Conservation (phyloP, 768 basidiomycete species). For the Hericium alpestre region DNA sequence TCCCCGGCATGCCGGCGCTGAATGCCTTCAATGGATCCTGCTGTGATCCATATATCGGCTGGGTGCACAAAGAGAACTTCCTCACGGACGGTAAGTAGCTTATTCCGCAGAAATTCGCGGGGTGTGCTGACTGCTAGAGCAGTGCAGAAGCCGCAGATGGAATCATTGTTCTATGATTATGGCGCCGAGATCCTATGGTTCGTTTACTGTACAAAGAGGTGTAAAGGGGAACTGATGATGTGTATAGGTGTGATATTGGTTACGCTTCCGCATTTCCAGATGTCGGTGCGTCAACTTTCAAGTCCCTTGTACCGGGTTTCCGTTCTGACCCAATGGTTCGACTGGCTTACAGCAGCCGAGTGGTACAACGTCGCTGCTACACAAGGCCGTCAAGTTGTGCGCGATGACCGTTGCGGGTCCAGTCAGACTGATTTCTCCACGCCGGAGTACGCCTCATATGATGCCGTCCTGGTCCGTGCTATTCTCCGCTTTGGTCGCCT, state of each 20-base stretch:
- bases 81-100: conserved; percentile 25
- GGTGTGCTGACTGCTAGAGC: background rate
- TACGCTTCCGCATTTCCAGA: background rate
- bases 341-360: background rate
- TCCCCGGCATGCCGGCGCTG: conserved; percentile 44
- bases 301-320: background rate
- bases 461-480: conserved; percentile 10
- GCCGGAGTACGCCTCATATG: conserved; percentile 22
- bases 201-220: conserved; percentile 31
- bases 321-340: conserved; percentile 1
- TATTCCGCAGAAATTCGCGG: background rate
- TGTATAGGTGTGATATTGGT: background rate
- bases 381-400: conserved; percentile 10
- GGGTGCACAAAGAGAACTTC: conserved; percentile 37
- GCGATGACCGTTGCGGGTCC: conserved; percentile 10
- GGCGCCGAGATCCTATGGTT: conserved; percentile 17
- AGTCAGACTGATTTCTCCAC: conserved; percentile 11
- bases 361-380: conserved; percentile 12
- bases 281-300: background rate
- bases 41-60: conserved; percentile 46
- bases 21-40: conserved; percentile 23
- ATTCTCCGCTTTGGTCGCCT: background rate
- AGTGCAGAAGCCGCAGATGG: conserved; percentile 40
- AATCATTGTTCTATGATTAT: conserved; percentile 10
- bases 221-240: background rate